phyloP scores from a whole-genome alignment of 2,329 filamentous ascomycete genomes.

The Zymoseptoria tritici region DNA sequence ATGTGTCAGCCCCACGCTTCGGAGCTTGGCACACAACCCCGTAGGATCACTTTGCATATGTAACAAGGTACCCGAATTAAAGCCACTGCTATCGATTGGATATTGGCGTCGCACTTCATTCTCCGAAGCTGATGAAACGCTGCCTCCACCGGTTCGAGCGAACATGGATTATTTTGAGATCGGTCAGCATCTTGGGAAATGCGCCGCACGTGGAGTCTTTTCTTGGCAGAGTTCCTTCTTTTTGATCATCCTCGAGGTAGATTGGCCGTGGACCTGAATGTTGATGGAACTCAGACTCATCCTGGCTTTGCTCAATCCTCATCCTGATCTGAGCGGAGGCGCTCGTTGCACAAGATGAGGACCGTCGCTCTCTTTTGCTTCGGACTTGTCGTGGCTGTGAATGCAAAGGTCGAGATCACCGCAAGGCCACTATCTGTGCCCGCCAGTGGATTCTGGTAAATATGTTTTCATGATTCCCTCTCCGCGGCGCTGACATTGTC shows the following conservation, averaged over 20 bases:
- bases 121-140: neutral
- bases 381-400: neutral
- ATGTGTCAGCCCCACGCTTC: neutral
- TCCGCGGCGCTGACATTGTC: neutral
- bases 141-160: neutral
- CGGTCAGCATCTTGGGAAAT: neutral
- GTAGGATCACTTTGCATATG: neutral
- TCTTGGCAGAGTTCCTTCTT: neutral
- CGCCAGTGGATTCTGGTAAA: slow-evolving; percentile 3
- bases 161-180: neutral
- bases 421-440: slow-evolving; percentile 1
- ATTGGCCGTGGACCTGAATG: neutral
- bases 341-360: neutral
- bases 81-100: neutral
- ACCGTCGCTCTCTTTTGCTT: neutral
- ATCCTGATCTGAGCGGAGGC: neutral
- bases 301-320: neutral
- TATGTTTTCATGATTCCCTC: neutral
- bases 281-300: neutral
- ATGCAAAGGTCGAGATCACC: neutral
- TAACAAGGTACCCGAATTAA: neutral
- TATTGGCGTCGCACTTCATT: neutral
- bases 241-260: neutral
- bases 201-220: neutral
- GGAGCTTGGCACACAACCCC: neutral